A percentile compares a stretch with the other conserved stretches of the same genome.
Evolutionary conservation across 352 stramenopile genomes (phyloP).

Genomic region (Globisporangium cylindrosporum): DNA sequence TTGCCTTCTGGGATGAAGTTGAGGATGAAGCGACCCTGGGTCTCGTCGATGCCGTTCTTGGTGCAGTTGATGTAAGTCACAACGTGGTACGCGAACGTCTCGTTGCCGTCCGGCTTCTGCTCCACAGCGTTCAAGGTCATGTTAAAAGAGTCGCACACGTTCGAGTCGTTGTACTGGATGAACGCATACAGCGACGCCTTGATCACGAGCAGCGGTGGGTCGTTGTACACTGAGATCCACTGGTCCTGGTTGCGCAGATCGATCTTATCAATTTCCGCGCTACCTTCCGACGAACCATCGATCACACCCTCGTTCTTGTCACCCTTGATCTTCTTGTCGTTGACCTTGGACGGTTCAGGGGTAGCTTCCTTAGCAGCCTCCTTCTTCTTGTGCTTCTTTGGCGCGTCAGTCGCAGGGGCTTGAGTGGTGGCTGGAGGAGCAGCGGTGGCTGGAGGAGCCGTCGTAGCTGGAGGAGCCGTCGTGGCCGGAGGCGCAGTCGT

Average conservation of each 20-base stretch:
- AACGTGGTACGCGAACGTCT: conserved; percentile 77
- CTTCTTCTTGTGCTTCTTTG: conserved; percentile 38
- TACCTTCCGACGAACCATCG: conserved; percentile 75
- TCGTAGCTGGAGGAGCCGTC: conserved; percentile 8
- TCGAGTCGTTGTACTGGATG: conserved; percentile 81
- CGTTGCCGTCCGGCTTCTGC: conserved; percentile 72
- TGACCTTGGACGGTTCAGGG: conserved; percentile 19
- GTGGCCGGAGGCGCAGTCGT: conserved; percentile 29
- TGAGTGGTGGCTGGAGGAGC: conserved; percentile 3
- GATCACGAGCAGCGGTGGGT: conserved; percentile 74
- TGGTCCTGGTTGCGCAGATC: conserved; percentile 65
- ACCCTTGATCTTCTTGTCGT: conserved; percentile 74
- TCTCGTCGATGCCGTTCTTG: conserved; percentile 70
- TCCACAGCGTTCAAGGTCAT: conserved; percentile 86
- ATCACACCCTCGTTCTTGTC: conserved; percentile 75
- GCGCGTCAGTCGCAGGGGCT: conserved; percentile 12
- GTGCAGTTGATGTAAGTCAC: conserved; percentile 86
- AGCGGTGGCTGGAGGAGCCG: conserved; percentile 3
- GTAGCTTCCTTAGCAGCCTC: conserved; percentile 10
- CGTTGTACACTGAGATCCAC: conserved; percentile 82
- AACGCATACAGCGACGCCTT: conserved; percentile 86
- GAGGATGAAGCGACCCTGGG: conserved; percentile 73
- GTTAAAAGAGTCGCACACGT: conserved; percentile 82
- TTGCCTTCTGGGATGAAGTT: conserved; percentile 85
- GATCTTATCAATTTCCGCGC: conserved; percentile 83